Percentiles rank a stretch among this genome's conserved stretches.
These are phyloP conservation scores for Ustilago loliicola DNA, from an alignment of 1,284 basidiomycete species.

Conservation along the genomic window DNA sequence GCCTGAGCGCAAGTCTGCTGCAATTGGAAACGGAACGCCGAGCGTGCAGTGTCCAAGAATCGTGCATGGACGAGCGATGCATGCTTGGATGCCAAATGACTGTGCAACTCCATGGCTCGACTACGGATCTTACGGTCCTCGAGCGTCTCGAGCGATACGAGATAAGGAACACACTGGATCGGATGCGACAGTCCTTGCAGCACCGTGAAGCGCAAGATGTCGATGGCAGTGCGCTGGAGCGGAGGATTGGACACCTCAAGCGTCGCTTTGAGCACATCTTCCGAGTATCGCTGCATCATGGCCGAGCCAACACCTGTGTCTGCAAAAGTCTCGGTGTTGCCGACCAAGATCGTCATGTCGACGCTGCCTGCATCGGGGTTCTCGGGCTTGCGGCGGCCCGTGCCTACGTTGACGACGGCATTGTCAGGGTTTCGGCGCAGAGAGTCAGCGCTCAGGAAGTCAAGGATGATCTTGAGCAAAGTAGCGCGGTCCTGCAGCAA, in stretches of 20 bases:
- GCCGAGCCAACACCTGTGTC: constrained; percentile 97
- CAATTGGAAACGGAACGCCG: constrained; percentile 84
- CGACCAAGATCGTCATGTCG: constrained; percentile 86
- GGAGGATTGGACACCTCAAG: constrained; percentile 68
- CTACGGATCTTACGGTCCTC: constrained; percentile 77
- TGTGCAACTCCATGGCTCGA: constrained; percentile 84
- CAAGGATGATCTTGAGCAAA: constrained; percentile 87
- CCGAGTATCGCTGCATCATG: constrained; percentile 90
- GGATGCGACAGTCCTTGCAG: constrained; percentile 96
- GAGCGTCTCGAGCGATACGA: constrained; percentile 92
- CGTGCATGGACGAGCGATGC: constrained; percentile 88
- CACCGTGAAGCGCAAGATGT: constrained; percentile 90
- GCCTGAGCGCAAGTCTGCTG: constrained; percentile 15
- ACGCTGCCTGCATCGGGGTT: constrained; percentile 75
- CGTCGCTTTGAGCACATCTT: constrained; percentile 84
- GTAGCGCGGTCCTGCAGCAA: constrained; percentile 81
- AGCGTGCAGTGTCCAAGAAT: constrained; percentile 82
- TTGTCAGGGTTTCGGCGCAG: constrained; percentile 44
- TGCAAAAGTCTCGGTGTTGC: constrained; percentile 91
- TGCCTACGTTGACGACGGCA: constrained; percentile 37
- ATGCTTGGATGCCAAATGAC: constrained; percentile 87
- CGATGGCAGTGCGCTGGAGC: constrained; percentile 86
- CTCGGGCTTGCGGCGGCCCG: constrained; percentile 41
- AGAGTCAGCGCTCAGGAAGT: constrained; percentile 70
- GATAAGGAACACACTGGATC: constrained; percentile 89